A percentile compares a stretch with the other conserved stretches of the same genome.
These are phyloP conservation scores for Agrostemma githago DNA, from an alignment of 148 eudicot species.

Conservation along the genomic window DNA sequence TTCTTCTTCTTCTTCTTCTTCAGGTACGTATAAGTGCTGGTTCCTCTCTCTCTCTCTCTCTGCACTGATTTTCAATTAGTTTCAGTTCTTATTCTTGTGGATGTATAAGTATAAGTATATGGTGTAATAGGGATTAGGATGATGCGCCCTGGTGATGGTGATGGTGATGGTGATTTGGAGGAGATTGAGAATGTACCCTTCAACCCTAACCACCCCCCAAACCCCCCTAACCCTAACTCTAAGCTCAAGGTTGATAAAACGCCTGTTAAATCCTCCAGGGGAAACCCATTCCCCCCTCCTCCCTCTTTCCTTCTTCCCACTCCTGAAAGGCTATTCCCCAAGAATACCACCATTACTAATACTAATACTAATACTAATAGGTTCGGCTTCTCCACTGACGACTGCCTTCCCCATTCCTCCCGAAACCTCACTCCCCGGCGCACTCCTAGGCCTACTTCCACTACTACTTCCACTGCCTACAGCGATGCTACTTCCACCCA, in stretches of 20 bases:
- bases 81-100: neutral
- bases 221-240: conserved; percentile 17
- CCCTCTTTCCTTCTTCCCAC: conserved; percentile 42
- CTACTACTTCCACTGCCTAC: conserved; percentile 22
- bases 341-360: conserved; percentile 17
- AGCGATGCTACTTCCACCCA: conserved; percentile 55
- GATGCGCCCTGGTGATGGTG: neutral
- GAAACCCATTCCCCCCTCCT: conserved; percentile 19
- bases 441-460: conserved; percentile 34
- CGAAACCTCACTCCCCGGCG: conserved; percentile 49
- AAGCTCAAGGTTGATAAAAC: conserved; percentile 43
- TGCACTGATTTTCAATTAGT: neutral
- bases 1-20: conserved; percentile 31
- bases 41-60: conserved; percentile 21
- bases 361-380: conserved; percentile 30
- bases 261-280: conserved; percentile 54
- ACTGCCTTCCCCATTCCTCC: conserved; percentile 21
- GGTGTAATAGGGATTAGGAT: neutral
- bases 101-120: no score
- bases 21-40: conserved; percentile 17
- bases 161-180: conserved; percentile 21
- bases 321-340: conserved; percentile 47
- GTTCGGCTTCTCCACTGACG: conserved; percentile 54
- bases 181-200: conserved; percentile 70
- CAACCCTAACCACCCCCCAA: conserved; percentile 31